These are phyloP conservation scores for Nitzschia sp. DNA, from an alignment of 108 stramenopile species.

Conservation along the genomic window DNA sequence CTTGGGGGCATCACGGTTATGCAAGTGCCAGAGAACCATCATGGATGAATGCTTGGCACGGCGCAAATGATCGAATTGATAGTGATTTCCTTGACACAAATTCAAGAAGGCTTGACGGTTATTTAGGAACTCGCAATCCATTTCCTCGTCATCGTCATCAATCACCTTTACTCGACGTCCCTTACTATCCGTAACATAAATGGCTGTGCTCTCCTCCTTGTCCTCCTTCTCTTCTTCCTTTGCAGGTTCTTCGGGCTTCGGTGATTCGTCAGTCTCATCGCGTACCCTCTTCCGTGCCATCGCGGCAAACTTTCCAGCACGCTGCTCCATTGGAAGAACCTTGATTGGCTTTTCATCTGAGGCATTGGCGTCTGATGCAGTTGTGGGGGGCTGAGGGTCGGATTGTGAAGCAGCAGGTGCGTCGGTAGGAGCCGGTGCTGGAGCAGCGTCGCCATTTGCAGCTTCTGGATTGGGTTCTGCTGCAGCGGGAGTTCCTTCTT, in stretches of 20 bases:
- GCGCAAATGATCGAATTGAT: slow-evolving; percentile 96
- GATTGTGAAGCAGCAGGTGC: neutral
- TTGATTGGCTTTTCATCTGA: slow-evolving; percentile 7
- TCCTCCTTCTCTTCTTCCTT: slow-evolving; percentile 26
- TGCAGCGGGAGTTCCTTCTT: neutral
- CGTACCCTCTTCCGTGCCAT: slow-evolving; percentile 72
- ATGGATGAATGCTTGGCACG: slow-evolving; percentile 97
- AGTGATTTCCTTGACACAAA: slow-evolving; percentile 94
- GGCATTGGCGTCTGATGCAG: slow-evolving; percentile 6
- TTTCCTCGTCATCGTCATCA: slow-evolving; percentile 83
- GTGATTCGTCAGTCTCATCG: slow-evolving; percentile 27
- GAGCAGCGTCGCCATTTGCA: neutral
- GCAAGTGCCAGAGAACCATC: slow-evolving; percentile 99
- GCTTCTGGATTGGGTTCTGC: neutral
- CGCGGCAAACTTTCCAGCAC: slow-evolving; percentile 77
- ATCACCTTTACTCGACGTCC: slow-evolving; percentile 81
- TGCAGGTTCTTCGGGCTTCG: slow-evolving; percentile 40
- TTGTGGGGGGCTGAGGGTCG: neutral
- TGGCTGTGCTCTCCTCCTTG: slow-evolving; percentile 21
- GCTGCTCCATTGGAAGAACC: slow-evolving; percentile 27
- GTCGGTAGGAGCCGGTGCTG: neutral
- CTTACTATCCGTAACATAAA: slow-evolving; percentile 77
- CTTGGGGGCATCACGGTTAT: slow-evolving; percentile 93
- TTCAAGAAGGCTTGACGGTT: slow-evolving; percentile 88
- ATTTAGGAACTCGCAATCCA: slow-evolving; percentile 89